Base-by-base conservation (phyloP, 306 rosid genomes). In the Trifolium dubium region DNA sequence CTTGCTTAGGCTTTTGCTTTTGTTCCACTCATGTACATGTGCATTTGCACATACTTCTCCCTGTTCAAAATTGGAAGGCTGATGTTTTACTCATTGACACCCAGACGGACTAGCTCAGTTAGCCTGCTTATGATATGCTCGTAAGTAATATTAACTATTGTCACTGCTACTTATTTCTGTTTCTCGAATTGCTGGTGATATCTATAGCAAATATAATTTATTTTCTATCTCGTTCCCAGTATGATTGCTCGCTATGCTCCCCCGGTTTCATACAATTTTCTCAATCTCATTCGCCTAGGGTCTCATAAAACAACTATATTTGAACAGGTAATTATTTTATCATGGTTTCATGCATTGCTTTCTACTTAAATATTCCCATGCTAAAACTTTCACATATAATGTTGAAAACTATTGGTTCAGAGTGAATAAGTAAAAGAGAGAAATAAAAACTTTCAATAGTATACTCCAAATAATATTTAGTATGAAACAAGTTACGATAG, bases 191-290 rank as follows among this genome's bases (percentile, higher is more conserved):
- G 35, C 47, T 23, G 40, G 14, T 77, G 64, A 40, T 71, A 19
- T 75, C 69, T 54, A 23, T 23, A 70, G 47, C 71, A 64, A 37
- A 32, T 39, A 76, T 64, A 29, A 72, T 66, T 75, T 70, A 46
- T 31, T 29, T 76, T 73, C 80, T 64, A 10, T 66, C 69, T 70
- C 76, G 49, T 80, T 72, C 19, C 66, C 83, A 94, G 99, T 56
- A 91, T 94, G 99, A 87, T 94, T 32, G 99, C 99, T 83, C 91
- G 97, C 73, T 94, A 94, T 86, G 99, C 99, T 79, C 99, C 99
- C 81, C 90, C 99, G 5, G 82, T 94, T 78, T 94, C 99, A 0
- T 94, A 88, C 90, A 94, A 94, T 84, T 94, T 87, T 87, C 96
- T 94, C 73, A 94, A 94, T 81, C 96, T 91, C 76, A 91, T 94